Conservation (phyloP, 805 yeast genomes). For the Yamadazyma insecticola region DNA sequence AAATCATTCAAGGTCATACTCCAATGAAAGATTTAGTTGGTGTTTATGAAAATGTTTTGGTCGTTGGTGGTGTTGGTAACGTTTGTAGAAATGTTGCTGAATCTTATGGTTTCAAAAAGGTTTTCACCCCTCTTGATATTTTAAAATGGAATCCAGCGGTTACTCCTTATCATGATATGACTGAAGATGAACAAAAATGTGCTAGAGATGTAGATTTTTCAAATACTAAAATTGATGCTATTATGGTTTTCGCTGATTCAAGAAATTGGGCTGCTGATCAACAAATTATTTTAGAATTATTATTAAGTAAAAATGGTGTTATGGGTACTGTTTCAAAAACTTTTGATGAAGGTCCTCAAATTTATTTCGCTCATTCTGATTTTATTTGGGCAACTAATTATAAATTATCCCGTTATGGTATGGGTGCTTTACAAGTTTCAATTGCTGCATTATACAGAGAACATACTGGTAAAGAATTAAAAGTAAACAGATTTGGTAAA, state of each 20-base stretch:
- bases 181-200: conserved; percentile 61
- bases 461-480: conserved; percentile 76
- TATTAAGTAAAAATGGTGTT: conserved; percentile 70
- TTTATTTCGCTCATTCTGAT: conserved; percentile 88
- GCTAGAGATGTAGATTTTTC: conserved; percentile 61
- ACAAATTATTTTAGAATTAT: conserved; percentile 79
- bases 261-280: conserved; percentile 93
- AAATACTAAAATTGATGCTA: conserved; percentile 67
- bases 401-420: conserved; percentile 77
- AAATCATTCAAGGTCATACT: conserved; percentile 89
- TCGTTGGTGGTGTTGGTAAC: conserved; percentile 87
- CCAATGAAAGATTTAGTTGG: conserved; percentile 83
- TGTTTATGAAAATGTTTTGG: conserved; percentile 67
- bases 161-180: conserved; percentile 73
- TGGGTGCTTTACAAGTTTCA: conserved; percentile 91
- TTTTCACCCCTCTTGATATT: conserved; percentile 75
- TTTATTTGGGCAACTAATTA: conserved; percentile 92
- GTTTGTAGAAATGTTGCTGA: conserved; percentile 79
- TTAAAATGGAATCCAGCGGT: conserved; percentile 86
- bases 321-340: conserved; percentile 79
- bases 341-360: conserved; percentile 72
- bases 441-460: conserved; percentile 81
- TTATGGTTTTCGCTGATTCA: conserved; percentile 86
- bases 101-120: conserved; percentile 79
- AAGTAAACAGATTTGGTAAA: conserved; percentile 82